Evolutionary conservation across 192 early-diverging fungal genomes (phyloP).

Genomic region (Chytriomyces sp.): DNA sequence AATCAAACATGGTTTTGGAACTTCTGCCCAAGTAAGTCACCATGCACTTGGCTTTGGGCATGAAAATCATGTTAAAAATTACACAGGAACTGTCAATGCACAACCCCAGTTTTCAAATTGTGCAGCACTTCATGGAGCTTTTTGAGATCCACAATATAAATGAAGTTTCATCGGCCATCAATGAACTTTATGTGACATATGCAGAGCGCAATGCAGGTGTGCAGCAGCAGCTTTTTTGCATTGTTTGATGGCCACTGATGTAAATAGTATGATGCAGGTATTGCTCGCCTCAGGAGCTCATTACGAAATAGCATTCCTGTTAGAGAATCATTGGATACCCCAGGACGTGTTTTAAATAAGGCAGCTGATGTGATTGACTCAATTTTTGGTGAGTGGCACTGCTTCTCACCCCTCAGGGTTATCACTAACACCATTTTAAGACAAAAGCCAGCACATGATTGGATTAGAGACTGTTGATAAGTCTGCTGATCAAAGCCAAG

Average conservation of each 20-base stretch:
- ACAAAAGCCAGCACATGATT: no score
- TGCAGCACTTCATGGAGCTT: slow-evolving; percentile 50
- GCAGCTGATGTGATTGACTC: slow-evolving; percentile 35
- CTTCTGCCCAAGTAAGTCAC: background rate
- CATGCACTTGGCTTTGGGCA: background rate
- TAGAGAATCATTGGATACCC: slow-evolving; percentile 21
- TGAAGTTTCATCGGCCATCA: slow-evolving; percentile 43
- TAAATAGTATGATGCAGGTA: slow-evolving; percentile 10
- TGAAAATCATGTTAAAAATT: background rate
- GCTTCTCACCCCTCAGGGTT: no score
- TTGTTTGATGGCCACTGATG: background rate
- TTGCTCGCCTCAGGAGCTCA: slow-evolving; percentile 20
- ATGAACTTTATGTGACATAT: slow-evolving; percentile 51
- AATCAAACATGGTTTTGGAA: background rate
- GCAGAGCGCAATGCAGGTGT: slow-evolving; percentile 46
- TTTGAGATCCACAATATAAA: slow-evolving; percentile 45
- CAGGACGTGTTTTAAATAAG: slow-evolving; percentile 9
- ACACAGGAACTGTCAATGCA: slow-evolving; percentile 14
- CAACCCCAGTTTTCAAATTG: background rate
- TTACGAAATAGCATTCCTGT: slow-evolving; percentile 3
- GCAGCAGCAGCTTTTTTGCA: slow-evolving; percentile 2
- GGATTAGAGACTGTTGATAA: no score
- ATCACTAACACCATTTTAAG: no score
- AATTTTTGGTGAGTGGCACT: no score
- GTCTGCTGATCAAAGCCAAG: no score